Base-by-base conservation (phyloP, 2,329 filamentous ascomycete species). In the Cladobotryum mycophilum region DNA sequence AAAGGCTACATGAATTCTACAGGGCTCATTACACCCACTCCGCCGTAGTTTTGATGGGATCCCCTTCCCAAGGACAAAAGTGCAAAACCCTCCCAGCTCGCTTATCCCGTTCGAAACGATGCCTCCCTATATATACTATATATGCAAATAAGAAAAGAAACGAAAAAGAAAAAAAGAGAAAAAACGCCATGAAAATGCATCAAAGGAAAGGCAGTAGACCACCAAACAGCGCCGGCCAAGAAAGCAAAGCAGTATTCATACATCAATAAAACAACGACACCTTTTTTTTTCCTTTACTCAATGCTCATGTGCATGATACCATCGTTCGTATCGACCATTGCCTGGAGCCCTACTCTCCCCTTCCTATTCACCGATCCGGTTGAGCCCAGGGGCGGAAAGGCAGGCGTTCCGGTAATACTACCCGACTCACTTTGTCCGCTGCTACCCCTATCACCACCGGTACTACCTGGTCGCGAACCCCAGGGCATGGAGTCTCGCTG, bases 251-350 rank as follows among this genome's bases (percentile, higher is more conserved):
- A 9, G 17, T 38, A 17, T n/a, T n/a, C 42, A 33, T 45, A 5
- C 22, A 14, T 18, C 40, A 22, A 13, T n/a, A 36, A 41, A 22
- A 18, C 25, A 18, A 36, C 6, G 43, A 43, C 17, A 7, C 4
- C n/a, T 15, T 44, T 25, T 44, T 33, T 25, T 44, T 44, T 14
- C n/a, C 9, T 30, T 30, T 72, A 96, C 67, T 96, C 91, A 62
- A 96, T 96, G 67, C 88, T 96, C 88, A 97, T 93, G 61, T 92
- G 90, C 86, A 96, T 96, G 57, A 96, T 76, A 2, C 90, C 88
- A 66, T 96, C 92, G 64, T 89, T 89, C n/a, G 92, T 92, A 68
- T 96, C 92, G 15, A 82, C 86, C 91, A 97, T 96, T 1, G 91
- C 89, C 69, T 96, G 91, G 58, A 95, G 78, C 8, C 89, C 89